Base-by-base conservation (phyloP, 371 early-diverging fungal species). In the Mucor lusitanicus region DNA sequence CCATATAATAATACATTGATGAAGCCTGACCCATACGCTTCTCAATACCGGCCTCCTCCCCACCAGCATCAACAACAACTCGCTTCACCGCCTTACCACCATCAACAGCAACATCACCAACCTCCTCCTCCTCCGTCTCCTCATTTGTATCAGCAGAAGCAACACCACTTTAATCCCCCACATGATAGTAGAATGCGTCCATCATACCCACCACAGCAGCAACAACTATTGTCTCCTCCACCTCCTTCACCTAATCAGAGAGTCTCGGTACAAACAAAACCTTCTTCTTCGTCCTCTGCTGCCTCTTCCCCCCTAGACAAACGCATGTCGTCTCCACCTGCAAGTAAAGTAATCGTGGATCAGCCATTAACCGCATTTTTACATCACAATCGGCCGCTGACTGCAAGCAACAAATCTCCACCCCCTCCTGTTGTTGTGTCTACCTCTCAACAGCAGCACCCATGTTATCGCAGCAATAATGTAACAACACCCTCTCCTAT, bases 331-430 rank as follows among this genome's bases (percentile, higher is more conserved):
- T 57, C 57, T n/a, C 9, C 33, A 11, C 19, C 44, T 44, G 40
- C 25, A 11, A 60, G 40, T 46, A 62, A 62, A 50, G 15, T 61
- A 15, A 66, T 71, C 32, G 64, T 71, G 28, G 72, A 71, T n/a
- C 30, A 71, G 21, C 72, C 72, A 23, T 54, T 71, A 3, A 71
- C 72, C 21, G 72, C 67, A 17, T 71, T 71, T 33, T 28, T 71
- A 19, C 61, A 67, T 64, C 59, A 50, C 11, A 25, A 58, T 13
- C 21, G 48, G 21, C 48, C 48, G 5, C 23, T 48, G 48, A 9
- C 9, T 9, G 23, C 23, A 21, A 48, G 23, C 19, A 48, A 0
- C 6, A 50, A 54, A 50, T 50, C 28, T 33, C 62, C 58, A 21
- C 63, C 57, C 6, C 9, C 42, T 56, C 57, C 30, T n/a, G n/a